phyloP scores from a whole-genome alignment of 75 land plant species.

The Selaginella moellendorffii region DNA sequence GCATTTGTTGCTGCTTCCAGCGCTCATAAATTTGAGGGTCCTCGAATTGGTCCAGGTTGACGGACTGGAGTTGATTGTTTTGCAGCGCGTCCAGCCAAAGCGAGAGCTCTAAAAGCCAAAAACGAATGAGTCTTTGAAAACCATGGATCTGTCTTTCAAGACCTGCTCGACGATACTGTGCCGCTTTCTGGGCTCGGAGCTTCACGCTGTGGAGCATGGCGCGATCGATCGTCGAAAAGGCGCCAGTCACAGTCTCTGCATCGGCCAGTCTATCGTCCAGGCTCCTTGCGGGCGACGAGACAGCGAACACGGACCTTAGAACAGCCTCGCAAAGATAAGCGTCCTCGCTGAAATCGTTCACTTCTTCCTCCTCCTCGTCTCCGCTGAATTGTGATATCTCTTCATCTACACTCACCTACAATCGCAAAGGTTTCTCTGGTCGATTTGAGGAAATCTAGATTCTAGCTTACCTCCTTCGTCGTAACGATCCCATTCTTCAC shows the following conservation, averaged over 20 bases:
- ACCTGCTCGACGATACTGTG: constrained; percentile 22
- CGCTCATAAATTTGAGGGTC: constrained; percentile 9
- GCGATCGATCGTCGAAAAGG: constrained; percentile 1
- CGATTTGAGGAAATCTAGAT: too few relatives aligned
- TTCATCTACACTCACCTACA: background rate
- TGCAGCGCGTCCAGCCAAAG: constrained; percentile 6
- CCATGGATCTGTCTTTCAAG: background rate
- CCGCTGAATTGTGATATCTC: too few relatives aligned
- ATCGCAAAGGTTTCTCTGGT: too few relatives aligned
- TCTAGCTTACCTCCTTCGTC: background rate
- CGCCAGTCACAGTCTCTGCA: constrained; percentile 15
- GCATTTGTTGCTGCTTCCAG: constrained; percentile 17
- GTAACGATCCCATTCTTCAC: background rate
- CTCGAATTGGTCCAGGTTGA: constrained; percentile 12
- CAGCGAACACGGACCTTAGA: constrained; percentile 16
- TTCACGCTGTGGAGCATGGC: background rate
- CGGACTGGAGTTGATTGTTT: background rate
- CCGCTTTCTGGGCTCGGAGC: constrained; percentile 14
- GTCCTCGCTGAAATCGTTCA: background rate
- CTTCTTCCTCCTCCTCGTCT: background rate
- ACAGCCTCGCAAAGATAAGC: constrained; percentile 20
- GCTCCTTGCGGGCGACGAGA: constrained; percentile 7
- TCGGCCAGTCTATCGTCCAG: constrained; percentile 11
- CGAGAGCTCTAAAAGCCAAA: constrained; percentile 11
- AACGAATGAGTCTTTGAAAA: background rate